These are phyloP conservation scores for Diaporthe longicolla DNA, from an alignment of 2,329 filamentous ascomycete species.

Conservation along the genomic window DNA sequence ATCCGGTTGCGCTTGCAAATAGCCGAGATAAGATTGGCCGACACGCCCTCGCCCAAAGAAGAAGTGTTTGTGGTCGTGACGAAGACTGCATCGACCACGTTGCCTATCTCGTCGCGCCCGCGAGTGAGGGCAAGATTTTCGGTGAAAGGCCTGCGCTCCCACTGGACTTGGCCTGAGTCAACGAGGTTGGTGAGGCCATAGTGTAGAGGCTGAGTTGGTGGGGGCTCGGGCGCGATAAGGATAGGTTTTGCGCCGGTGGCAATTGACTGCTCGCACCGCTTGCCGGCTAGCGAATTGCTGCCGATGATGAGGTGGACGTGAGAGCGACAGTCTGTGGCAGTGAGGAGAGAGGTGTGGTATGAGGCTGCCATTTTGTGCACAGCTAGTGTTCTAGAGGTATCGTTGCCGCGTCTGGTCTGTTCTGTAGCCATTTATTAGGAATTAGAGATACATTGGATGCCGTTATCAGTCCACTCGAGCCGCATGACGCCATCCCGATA, in stretches of 20 bases:
- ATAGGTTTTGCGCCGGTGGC: conserved; percentile 86
- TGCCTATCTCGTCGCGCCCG: conserved; percentile 83
- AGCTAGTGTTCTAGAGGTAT: conserved; percentile 33
- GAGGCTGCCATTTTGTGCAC: conserved; percentile 43
- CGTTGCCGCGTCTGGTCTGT: conserved; percentile 32
- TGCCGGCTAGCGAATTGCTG: conserved; percentile 87
- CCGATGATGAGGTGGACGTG: conserved; percentile 90
- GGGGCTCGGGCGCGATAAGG: conserved; percentile 76
- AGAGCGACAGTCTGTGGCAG: conserved; percentile 77
- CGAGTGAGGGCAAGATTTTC: conserved; percentile 80
- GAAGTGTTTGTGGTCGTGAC: conserved; percentile 70
- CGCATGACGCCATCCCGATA: conserved; percentile 45
- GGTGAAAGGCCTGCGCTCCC: conserved; percentile 76
- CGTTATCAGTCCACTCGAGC: conserved; percentile 36
- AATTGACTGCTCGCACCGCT: conserved; percentile 84
- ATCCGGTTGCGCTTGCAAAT: conserved; percentile 86
- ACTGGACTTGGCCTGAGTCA: conserved; percentile 75
- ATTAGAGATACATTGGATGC: conserved; percentile 37
- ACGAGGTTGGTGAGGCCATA: conserved; percentile 73
- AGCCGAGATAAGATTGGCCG: conserved; percentile 71
- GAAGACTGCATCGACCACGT: conserved; percentile 92
- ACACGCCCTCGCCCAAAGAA: conserved; percentile 39
- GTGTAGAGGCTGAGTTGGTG: conserved; percentile 66
- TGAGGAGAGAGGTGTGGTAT: conserved; percentile 71
- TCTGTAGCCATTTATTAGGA: conserved; percentile 40